These are phyloP conservation scores for Austroboletus niveus DNA, from an alignment of 1,284 basidiomycete genomes.

Conservation along the genomic window DNA sequence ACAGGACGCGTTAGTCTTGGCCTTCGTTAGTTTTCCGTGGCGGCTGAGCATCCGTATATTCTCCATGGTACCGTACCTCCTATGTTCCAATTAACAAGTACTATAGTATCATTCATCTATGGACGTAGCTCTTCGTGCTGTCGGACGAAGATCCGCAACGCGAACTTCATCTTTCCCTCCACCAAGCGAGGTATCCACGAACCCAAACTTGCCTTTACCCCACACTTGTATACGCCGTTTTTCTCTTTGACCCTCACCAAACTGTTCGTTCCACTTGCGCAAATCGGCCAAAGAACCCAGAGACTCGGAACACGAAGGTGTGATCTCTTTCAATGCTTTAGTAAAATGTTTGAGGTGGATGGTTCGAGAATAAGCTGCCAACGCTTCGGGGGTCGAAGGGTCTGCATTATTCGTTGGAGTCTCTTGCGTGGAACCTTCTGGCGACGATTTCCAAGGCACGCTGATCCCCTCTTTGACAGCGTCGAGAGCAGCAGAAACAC, in stretches of 20 bases:
- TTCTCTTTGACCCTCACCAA: slow-evolving; percentile 74
- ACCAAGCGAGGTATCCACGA: slow-evolving; percentile 45
- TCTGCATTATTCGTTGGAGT: slow-evolving; percentile 4
- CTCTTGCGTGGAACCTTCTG: slow-evolving; percentile 14
- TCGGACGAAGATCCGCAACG: slow-evolving; percentile 31
- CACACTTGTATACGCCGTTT: slow-evolving; percentile 63
- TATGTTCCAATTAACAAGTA: slow-evolving; percentile 9
- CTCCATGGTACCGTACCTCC: slow-evolving; percentile 7
- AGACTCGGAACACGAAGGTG: slow-evolving; percentile 81
- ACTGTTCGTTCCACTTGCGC: slow-evolving; percentile 90
- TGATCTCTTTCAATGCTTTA: slow-evolving; percentile 83
- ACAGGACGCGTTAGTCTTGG: slow-evolving; percentile 20
- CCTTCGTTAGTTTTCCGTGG: not conserved
- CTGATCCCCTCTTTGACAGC: slow-evolving; percentile 81
- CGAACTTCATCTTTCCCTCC: slow-evolving; percentile 42
- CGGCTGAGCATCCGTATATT: not conserved
- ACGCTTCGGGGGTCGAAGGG: slow-evolving; percentile 1
- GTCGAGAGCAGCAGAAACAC: slow-evolving; percentile 85
- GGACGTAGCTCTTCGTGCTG: slow-evolving; percentile 14
- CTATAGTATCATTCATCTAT: slow-evolving; percentile 28
- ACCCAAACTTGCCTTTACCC: slow-evolving; percentile 75
- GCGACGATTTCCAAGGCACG: slow-evolving; percentile 66
- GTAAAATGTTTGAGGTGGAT: slow-evolving; percentile 68
- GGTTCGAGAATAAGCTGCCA: slow-evolving; percentile 35
- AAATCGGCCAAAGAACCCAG: slow-evolving; percentile 78